These are phyloP conservation scores for Pseudogymnoascus sp. DNA, from an alignment of 2,329 filamentous ascomycete genomes.

Conservation along the genomic window DNA sequence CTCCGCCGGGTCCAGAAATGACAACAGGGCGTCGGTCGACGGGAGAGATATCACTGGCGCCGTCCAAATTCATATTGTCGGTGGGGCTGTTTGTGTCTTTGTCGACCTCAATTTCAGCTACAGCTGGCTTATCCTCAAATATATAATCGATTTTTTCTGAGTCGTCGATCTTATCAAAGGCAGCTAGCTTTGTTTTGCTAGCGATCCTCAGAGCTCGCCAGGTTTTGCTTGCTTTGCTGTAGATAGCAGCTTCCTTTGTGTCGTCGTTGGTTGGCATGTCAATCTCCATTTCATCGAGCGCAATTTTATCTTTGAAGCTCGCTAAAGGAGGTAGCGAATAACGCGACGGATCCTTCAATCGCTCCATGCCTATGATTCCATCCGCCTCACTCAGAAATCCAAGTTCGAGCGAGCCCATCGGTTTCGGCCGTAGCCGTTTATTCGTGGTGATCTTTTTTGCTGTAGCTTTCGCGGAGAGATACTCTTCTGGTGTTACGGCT, in stretches of 20 bases:
- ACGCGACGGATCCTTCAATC: conserved; percentile 58
- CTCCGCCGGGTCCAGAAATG: conserved; percentile 56
- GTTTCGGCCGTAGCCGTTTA: conserved; percentile 61
- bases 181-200: conserved; percentile 61
- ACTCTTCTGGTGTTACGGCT: conserved; percentile 61
- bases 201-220: conserved; percentile 85
- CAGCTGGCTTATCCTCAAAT: conserved; percentile 39
- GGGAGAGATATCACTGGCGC: conserved; percentile 31
- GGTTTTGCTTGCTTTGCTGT: conserved; percentile 76
- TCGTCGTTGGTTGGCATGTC: conserved; percentile 65
- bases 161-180: conserved; percentile 84
- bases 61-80: background rate
- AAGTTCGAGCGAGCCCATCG: conserved; percentile 67
- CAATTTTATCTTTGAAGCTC: conserved; percentile 65
- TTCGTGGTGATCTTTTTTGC: conserved; percentile 61
- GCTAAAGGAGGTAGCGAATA: conserved; percentile 64
- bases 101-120: background rate
- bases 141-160: conserved; percentile 60
- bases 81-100: background rate
- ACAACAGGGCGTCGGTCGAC: conserved; percentile 52
- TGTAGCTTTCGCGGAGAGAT: conserved; percentile 59
- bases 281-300: conserved; percentile 75
- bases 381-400: conserved; percentile 68
- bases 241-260: conserved; percentile 50
- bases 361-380: conserved; percentile 55